Percentiles rank a stretch among this genome's conserved stretches.
phyloP scores from a whole-genome alignment of 805 yeast species.

The Zygosaccharomyces kombuchaensis region DNA sequence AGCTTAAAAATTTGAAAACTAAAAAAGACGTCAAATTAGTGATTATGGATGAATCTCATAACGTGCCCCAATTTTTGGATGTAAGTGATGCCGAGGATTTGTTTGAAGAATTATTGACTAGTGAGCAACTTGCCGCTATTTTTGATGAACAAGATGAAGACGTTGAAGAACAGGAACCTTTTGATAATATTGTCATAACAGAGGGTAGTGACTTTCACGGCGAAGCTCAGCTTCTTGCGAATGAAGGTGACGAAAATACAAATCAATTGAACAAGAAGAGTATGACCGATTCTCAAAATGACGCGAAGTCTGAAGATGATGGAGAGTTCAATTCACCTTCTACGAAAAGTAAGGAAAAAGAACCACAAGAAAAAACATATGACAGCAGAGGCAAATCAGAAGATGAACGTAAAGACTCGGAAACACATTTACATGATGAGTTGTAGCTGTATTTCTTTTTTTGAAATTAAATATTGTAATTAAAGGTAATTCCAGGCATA shows the following conservation, averaged over 20 bases:
- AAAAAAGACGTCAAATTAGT: conserved; percentile 3
- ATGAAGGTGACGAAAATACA: not conserved
- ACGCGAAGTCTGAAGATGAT: not conserved
- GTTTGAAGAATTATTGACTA: conserved; percentile 13
- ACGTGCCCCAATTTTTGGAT: conserved; percentile 19
- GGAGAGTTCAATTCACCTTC: not conserved
- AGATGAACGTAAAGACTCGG: not conserved
- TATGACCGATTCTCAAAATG: not conserved
- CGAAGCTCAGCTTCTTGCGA: too few species aligned
- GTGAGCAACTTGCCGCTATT: conserved; percentile 6
- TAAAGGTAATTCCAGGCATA: not conserved
- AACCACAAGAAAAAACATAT: not conserved
- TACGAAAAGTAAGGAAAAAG: not conserved
- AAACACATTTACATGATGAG: conserved; percentile 5
- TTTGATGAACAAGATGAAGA: not conserved
- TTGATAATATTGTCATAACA: not conserved
- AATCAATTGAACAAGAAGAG: not conserved
- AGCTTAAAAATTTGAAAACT: not conserved
- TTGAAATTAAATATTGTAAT: not conserved
- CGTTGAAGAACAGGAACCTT: not conserved
- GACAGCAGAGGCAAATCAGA: not conserved
- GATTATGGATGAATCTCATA: conserved; percentile 8
- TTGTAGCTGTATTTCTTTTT: not conserved
- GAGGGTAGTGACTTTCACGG: too few species aligned
- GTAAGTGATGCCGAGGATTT: conserved; percentile 16